Evolutionary conservation across 148 eudicot genomes (phyloP), one percentile per base, ranked within the genome.

Genomic region (Dianthus caryophyllus): DNA sequence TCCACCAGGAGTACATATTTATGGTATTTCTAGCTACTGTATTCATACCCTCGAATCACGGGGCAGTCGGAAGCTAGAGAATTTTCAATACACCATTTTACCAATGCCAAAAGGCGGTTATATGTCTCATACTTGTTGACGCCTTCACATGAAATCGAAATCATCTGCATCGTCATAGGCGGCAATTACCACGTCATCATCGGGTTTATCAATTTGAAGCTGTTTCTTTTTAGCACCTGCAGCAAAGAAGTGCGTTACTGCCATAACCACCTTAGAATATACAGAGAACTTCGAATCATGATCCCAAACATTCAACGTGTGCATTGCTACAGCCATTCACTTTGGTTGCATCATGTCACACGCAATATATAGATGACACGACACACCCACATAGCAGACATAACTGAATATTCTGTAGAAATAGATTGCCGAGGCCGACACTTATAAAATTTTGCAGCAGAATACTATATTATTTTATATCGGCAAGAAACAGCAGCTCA

Each of bases 201-300:
- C 98, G 12, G 89, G 80, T 71, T 80, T 88, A 69, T 81, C 97
- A 39, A 92, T 76, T 59, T 65, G 93, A 61, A 93, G 79, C 71
- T 93, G 95, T 63, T 89, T 93, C 85, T 93, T 93, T 85, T 89
- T 93, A 9, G 76, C 83, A 65, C 80, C 98, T 93, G 82, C 62
- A 63, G 33, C 24, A 61, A 55, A 53, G 69, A 4, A 38, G 12
- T 33, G 18, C 25, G 24, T 5, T 9, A 6, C 3, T 10, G 26
- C 26, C 12, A 53, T 5, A 18, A 7, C 29, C 9, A 22, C 2
- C 15, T 48, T 53, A 53, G 24, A 53, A 41, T 41, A 41, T 41
- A 41, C n/a, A n/a, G n/a, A n/a, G n/a, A n/a, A n/a, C 44, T 33
- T 33, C 44, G 12, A 21, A 16, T 9, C 15, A 48, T 6, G 5